Base-by-base conservation (phyloP, 352 stramenopile species). In the Phytophthora foliorum region DNA sequence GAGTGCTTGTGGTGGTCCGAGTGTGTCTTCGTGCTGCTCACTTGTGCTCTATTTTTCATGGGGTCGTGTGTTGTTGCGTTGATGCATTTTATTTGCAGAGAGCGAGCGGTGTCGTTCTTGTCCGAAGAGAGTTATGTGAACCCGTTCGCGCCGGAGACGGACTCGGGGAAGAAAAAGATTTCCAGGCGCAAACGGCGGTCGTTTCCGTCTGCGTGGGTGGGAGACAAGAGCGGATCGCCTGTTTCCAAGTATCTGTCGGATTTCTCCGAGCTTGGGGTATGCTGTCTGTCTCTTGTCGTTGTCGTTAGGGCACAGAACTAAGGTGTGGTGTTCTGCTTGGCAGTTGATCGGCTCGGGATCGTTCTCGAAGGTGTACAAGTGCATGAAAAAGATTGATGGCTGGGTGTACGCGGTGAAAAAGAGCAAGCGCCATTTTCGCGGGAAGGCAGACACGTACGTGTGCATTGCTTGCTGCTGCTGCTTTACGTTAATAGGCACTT, bases 381-480 rank as follows among this genome's bases (percentile, higher is more conserved):
- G 84, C 60, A 74, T 90, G 27, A 95, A 96, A 67, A 92, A 92
- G 63, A 91, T 96, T 36, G 89, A 96, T 69, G 89, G 89, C 19
- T 94, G 86, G 87, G 78, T 83, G 29, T 96, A 96, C 62, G 89
- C 89, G 0, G 86, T 96, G 39, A 96, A 96, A 75, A 95, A 94
- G 63, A 93, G 84, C 81, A 94, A 93, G 62, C 86, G 86, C 16
- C 87, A 94, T 44, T 88, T 96, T 32, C 80, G 85, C 14, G 87
- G 89, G 29, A 89, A 88, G 51, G 85, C 86, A 41, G 89, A 96
- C 75, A 94, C 86, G 89, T 95, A 82, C 57, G 82, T 34, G 29
- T 34, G 29, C 38, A 31, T 25, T 22, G 25, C 3, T 51, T 51
- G 58, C 3, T 52, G 24, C 19, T 48, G 8, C 4, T 49, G 42